phyloP scores from a whole-genome alignment of 1,284 basidiomycete species.

The Cystobasidium sp. region DNA sequence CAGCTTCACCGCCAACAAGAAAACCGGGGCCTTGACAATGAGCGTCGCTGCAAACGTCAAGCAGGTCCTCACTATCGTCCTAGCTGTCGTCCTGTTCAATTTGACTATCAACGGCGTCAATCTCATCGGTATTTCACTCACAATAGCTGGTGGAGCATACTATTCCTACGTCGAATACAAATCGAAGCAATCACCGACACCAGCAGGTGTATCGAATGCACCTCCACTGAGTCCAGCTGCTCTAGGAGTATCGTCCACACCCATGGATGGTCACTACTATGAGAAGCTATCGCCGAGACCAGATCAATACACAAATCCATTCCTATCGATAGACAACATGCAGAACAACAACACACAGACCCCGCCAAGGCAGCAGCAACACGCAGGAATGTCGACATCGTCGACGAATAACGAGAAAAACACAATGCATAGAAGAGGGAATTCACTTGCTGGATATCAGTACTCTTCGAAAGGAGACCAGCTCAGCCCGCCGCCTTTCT shows the following conservation, averaged over 20 bases:
- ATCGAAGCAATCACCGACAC: conserved; percentile 12
- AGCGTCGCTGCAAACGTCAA: conserved; percentile 88
- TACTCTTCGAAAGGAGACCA: conserved; percentile 22
- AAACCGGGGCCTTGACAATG: conserved; percentile 82
- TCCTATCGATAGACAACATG: conserved; percentile 8
- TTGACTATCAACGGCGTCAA: conserved; percentile 77
- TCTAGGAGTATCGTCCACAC: neutral
- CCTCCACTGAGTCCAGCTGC: conserved; percentile 19
- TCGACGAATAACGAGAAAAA: conserved; percentile 1
- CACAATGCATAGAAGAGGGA: conserved; percentile 25
- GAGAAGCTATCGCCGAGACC: conserved; percentile 32
- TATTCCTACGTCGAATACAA: conserved; percentile 43
- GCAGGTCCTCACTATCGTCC: conserved; percentile 87
- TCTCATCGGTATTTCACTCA: conserved; percentile 76
- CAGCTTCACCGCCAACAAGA: conserved; percentile 69
- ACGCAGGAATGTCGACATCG: too few species aligned
- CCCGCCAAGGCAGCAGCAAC: conserved; percentile 6
- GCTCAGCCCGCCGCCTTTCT: conserved; percentile 33
- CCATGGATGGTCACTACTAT: conserved; percentile 14
- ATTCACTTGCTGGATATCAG: conserved; percentile 35
- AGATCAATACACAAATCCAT: conserved; percentile 17
- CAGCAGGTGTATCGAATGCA: conserved; percentile 13
- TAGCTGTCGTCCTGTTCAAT: conserved; percentile 80
- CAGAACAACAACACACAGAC: conserved; percentile 10
- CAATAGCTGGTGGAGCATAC: conserved; percentile 74